Percentiles rank a stretch among this genome's conserved stretches.
Conservation (phyloP, 805 yeast genomes). For the Lipomyces yamadae region DNA sequence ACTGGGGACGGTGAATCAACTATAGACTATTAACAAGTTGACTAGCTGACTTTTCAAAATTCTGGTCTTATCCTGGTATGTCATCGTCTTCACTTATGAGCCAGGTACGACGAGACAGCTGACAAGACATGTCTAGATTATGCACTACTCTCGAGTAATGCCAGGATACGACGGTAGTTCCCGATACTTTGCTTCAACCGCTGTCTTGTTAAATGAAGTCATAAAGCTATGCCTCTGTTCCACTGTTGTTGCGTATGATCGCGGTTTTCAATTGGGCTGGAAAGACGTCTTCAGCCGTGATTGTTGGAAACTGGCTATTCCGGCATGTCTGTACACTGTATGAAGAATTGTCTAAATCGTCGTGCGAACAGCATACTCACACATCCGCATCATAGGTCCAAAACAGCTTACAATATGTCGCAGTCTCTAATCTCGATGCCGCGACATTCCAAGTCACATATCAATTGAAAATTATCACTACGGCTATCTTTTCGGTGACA, state of each 20-base stretch:
- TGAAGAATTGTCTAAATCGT: conserved; percentile 1
- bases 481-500: conserved; percentile 51
- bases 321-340: conserved; percentile 49
- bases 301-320: conserved; percentile 50
- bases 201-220: conserved; percentile 50
- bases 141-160: conserved; percentile 52
- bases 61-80: conserved; percentile 48
- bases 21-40: not conserved
- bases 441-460: conserved; percentile 53
- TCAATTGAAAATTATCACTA: conserved; percentile 52
- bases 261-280: conserved; percentile 31
- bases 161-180: conserved; percentile 43
- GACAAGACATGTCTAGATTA: conserved; percentile 30
- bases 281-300: conserved; percentile 46
- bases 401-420: conserved; percentile 50
- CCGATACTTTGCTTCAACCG: conserved; percentile 49
- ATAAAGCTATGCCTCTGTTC: conserved; percentile 47
- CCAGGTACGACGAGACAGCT: not conserved
- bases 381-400: conserved; percentile 23
- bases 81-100: not conserved
- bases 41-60: conserved; percentile 48
- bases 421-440: conserved; percentile 51
- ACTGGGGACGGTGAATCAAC: not conserved
- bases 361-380: not conserved
- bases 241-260: conserved; percentile 37